phyloP scores from a whole-genome alignment of 148 eudicot genomes.

The Salicornia ramosissima region DNA sequence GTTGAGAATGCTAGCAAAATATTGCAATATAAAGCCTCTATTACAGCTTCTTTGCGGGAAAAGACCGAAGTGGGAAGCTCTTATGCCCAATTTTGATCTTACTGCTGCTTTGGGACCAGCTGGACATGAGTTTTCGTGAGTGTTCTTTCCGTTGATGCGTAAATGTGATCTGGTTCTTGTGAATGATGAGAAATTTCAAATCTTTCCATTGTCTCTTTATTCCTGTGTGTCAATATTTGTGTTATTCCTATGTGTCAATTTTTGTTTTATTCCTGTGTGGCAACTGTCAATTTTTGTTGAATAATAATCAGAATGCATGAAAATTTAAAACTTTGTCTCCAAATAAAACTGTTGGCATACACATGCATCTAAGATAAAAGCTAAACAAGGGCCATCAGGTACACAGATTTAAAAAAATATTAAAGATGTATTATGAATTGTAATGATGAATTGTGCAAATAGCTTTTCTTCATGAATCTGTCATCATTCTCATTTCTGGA shows the following conservation, averaged over 20 bases:
- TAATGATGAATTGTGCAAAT: neutral
- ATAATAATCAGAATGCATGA: neutral
- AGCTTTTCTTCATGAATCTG: neutral
- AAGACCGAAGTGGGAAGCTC: conserved; percentile 67
- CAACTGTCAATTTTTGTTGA: neutral
- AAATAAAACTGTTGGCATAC: neutral
- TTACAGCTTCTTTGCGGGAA: conserved; percentile 44
- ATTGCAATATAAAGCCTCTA: conserved; percentile 56
- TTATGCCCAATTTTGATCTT: conserved; percentile 57
- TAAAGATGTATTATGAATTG: neutral
- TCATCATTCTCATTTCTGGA: neutral
- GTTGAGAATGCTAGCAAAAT: conserved; percentile 58
- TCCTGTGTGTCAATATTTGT: neutral
- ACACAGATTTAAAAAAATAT: neutral
- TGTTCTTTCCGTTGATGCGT: conserved; percentile 7
- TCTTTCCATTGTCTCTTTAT: no score
- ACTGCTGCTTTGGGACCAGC: conserved; percentile 52
- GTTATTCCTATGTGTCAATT: neutral
- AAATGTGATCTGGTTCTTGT: neutral
- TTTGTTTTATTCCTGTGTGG: neutral
- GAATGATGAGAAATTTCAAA: neutral
- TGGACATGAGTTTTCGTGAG: conserved; percentile 57
- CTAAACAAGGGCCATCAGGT: neutral
- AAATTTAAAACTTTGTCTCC: neutral
- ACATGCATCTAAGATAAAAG: neutral